phyloP scores from a whole-genome alignment of 768 basidiomycete genomes.

The Macrolepiota dolichaula region DNA sequence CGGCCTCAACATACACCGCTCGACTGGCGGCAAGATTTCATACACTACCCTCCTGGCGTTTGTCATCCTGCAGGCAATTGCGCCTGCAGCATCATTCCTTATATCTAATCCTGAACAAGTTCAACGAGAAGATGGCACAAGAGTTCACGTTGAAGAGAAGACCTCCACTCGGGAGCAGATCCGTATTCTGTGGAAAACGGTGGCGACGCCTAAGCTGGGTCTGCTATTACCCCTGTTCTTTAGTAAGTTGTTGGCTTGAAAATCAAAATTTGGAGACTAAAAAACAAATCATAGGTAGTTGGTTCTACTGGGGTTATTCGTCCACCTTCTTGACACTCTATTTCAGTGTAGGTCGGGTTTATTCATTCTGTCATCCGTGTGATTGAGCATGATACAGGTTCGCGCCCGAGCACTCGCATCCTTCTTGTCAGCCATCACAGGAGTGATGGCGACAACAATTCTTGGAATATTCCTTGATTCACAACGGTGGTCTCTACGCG shows the following conservation, averaged over 20 bases:
- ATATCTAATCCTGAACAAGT: neutral
- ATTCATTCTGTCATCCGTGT: neutral
- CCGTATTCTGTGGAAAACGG: neutral
- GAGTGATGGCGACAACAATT: slow-evolving; percentile 12
- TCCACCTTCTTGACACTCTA: slow-evolving; percentile 18
- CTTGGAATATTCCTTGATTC: slow-evolving; percentile 18
- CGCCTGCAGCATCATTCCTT: neutral
- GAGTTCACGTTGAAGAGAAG: neutral
- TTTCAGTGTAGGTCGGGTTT: slow-evolving; percentile 10
- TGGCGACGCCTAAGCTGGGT: neutral
- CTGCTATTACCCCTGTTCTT: neutral
- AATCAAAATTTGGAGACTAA: neutral
- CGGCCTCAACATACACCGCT: neutral
- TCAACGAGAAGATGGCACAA: neutral
- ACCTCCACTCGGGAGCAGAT: neutral
- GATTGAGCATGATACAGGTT: neutral
- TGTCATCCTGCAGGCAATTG: neutral
- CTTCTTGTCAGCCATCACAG: slow-evolving; percentile 12
- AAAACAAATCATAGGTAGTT: slow-evolving; percentile 11
- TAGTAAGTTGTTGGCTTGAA: neutral
- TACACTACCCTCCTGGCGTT: neutral
- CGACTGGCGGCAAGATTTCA: neutral
- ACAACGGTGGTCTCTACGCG: neutral
- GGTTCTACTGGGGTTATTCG: slow-evolving; percentile 20
- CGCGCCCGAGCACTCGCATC: neutral